Evolutionary conservation across 495 filamentous ascomycete species (phyloP), one percentile per base, ranked within the genome.

Genomic region (Thozetella sp.): DNA sequence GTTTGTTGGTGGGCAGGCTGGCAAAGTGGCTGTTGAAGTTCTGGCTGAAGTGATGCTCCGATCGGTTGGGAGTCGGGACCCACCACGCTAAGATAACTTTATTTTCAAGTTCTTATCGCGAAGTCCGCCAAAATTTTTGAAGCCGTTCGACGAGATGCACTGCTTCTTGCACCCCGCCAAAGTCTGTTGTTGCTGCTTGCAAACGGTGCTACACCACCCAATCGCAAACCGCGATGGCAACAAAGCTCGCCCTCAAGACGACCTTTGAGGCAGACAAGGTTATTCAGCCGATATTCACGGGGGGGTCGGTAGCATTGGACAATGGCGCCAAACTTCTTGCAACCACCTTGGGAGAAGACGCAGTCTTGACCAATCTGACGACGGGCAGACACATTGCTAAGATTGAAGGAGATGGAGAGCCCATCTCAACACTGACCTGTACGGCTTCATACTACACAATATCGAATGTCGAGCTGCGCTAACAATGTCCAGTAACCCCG

Each of bases 341-440:
- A 22, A 92, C 92, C 22, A 93, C 91, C 37, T 73, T 97, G 13
- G 91, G 88, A 22, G 95, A 99, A 69, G 91, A 97, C 83, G 93
- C 86, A 22, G 75, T 97, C 34, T 76, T 99, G 57, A 93, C 95
- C 15, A 88, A 97, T 72, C 79, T 97, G 34, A 82, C 87, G 61
- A 96, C 87, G 20, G 95, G 95, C 2, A 85, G 86, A 61, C 89
- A 93, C 69, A 81, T 98, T 50, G 88, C 88, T 22, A 89, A 90
- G 55, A 85, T 98, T 55, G 95, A 97, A 80, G 96, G 95, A 62
- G 96, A 98, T 85, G 95, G 91, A 67, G 95, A 99, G 71, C 76
- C 86, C 12, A 90, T 98, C 50, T 97, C 96, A 22, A 91, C 92
- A 9, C 71, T 99, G 53, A 87, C 91, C 46, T 82, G 91, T 93